These are phyloP conservation scores for Cercophora scortea DNA, from an alignment of 495 filamentous ascomycete species.

Conservation along the genomic window DNA sequence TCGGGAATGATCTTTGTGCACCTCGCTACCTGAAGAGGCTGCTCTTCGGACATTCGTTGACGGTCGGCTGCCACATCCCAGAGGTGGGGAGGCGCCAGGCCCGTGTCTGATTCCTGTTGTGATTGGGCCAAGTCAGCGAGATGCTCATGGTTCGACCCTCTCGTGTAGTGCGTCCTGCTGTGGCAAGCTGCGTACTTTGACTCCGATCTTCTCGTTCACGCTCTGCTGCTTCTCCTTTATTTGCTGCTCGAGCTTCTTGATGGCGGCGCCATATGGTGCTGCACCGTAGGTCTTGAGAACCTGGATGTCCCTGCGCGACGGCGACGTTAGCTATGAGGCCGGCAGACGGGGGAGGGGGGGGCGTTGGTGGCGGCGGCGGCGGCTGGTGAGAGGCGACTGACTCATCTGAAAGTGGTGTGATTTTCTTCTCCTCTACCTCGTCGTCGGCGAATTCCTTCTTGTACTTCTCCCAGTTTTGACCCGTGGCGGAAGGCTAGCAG, in stretches of 20 bases:
- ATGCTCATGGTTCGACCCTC: neutral
- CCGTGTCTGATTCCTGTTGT: conserved; percentile 88
- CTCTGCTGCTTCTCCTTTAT: conserved; percentile 96
- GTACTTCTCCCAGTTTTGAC: conserved; percentile 96
- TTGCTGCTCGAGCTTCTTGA: conserved; percentile 95
- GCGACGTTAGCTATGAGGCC: conserved; percentile 25
- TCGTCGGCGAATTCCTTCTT: conserved; percentile 93
- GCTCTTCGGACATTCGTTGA: conserved; percentile 96
- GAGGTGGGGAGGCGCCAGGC: conserved; percentile 93
- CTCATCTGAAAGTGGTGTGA: conserved; percentile 92
- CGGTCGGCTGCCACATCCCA: conserved; percentile 98
- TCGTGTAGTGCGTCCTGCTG: neutral
- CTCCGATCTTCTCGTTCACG: conserved; percentile 94
- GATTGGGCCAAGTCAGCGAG: conserved; percentile 3
- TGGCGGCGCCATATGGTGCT: conserved; percentile 81
- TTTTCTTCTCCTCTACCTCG: conserved; percentile 98
- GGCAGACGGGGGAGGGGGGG: too few species aligned
- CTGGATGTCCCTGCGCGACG: conserved; percentile 74
- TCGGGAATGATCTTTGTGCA: conserved; percentile 99
- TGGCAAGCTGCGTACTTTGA: conserved; percentile 33
- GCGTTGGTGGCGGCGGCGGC: neutral
- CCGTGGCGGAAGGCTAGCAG: conserved; percentile 76
- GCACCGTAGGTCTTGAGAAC: conserved; percentile 99
- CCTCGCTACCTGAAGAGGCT: conserved; percentile 92
- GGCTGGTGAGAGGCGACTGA: conserved; percentile 37